phyloP scores from a whole-genome alignment of 2,329 filamentous ascomycete genomes.

The Fusarium secorum region DNA sequence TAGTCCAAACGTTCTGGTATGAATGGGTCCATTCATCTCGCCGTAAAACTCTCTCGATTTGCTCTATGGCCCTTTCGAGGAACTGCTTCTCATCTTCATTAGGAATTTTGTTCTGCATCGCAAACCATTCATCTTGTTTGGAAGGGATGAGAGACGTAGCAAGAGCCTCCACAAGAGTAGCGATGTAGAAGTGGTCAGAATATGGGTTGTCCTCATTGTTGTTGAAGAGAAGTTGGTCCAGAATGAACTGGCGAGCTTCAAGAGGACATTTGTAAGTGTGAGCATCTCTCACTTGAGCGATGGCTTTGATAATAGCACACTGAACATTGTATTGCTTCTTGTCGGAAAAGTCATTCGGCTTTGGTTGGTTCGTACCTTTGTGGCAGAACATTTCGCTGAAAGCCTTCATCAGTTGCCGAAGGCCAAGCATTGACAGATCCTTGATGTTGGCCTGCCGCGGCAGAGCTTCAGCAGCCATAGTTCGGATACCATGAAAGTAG shows the following conservation, averaged over 20 bases:
- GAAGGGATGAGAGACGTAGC: conserved; percentile 65
- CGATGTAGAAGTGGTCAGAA: conserved; percentile 90
- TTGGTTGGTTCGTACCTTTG: conserved; percentile 77
- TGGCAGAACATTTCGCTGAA: conserved; percentile 92
- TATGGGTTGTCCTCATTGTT: conserved; percentile 91
- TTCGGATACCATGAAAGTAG: conserved; percentile 93
- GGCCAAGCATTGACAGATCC: conserved; percentile 75
- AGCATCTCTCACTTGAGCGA: conserved; percentile 78
- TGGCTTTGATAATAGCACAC: conserved; percentile 80
- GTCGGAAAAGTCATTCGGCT: conserved; percentile 90
- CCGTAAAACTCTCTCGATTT: conserved; percentile 71
- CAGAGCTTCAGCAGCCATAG: conserved; percentile 81
- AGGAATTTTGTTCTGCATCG: conserved; percentile 55
- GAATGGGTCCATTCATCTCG: conserved; percentile 75
- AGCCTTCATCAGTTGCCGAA: conserved; percentile 83
- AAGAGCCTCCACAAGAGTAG: conserved; percentile 74
- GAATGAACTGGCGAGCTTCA: conserved; percentile 81
- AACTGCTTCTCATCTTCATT: conserved; percentile 58
- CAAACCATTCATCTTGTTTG: conserved; percentile 55
- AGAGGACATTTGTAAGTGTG: conserved; percentile 77
- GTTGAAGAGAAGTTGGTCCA: conserved; percentile 91
- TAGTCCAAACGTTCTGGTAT: conserved; percentile 73
- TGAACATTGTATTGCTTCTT: conserved; percentile 86
- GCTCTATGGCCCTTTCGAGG: conserved; percentile 62
- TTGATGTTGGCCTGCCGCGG: conserved; percentile 76